Evolutionary conservation across 1,284 basidiomycete species (phyloP), one percentile per base, ranked within the genome.

Genomic region (Pseudozyma thailandica): DNA sequence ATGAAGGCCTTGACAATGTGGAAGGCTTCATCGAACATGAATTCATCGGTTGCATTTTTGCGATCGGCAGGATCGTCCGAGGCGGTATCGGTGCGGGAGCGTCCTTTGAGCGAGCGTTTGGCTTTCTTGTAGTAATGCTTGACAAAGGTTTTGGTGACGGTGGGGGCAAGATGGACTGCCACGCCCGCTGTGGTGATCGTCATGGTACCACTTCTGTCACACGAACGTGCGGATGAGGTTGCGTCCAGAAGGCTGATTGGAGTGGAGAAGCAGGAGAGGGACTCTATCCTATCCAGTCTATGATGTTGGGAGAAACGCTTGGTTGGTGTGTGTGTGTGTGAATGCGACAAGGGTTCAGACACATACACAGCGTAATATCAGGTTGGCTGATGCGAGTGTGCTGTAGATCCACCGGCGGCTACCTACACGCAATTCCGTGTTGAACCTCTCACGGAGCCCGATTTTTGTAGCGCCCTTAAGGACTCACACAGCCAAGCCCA

Each of bases 101-200:
- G 56, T 15, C n/a, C 37, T n/a, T 59, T 63, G 45, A 64, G 33
- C 7, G 57, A 57, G 18, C 72, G 63, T 26, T 64, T 70, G 15
- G 69, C 63, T 61, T 75, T 77, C 49, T 62, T 64, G 57, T 66
- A 72, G 65, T 74, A 79, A 55, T 79, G 77, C 51, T 73, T 71
- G 69, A 79, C 73, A 68, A 79, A 74, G 15, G 75, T 79, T 38
- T 72, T 73, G 37, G 81, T 59, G 30, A 82, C 71, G n/a, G 71
- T 75, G 3, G 81, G 81, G 23, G 81, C 59, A 8, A 81, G 63
- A 37, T 79, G 59, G 31, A 72, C 72, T 13, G 72, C 72, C 6
- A 62, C 52, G 30, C 75, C 75, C 20, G 65, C 55, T 16, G 79
- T 81, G 2, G 77, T 72, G 62, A 81, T 74, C 6, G 77, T 73